Evolutionary conservation across 2,329 filamentous ascomycete genomes (phyloP), one percentile per base, ranked within the genome.

Genomic region (Neonectria sp.): DNA sequence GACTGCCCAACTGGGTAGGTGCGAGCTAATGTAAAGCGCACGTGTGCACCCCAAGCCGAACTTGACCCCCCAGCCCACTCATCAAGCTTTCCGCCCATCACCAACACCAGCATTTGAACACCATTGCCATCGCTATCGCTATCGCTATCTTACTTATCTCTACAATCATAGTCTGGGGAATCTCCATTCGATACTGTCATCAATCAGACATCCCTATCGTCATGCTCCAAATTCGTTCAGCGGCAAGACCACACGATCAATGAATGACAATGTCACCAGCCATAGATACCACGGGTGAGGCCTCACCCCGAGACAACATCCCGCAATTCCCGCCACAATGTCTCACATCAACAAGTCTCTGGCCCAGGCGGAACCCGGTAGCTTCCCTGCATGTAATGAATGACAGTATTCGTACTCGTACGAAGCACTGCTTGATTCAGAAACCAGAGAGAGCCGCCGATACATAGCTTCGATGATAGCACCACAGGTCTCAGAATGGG

Each of bases 21-120:
- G 63, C 49, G 35, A 65, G 63, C 55, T 65, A 60, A 65, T 65
- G 56, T 60, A 60, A 56, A 60, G 63, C 51, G 63, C 63, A 65
- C 63, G 63, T 65, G 63, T 65, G 56, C 63, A 49, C 25, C 57
- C 33, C 57, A 56, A 56, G 25, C 43, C 31, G 49, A 55, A 56
- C 45, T 48, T 35, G n/a, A 55, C 37, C 43, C 43, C 15, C 52
- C 46, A 35, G 25, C 55, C 56, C 63, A 65, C 56, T 53, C 62
- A 51, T 48, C 60, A 31, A 52, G n/a, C 51, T 29, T 53, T 53
- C 37, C 48, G 37, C 6, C 33, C 46, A 43, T 27, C 49, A 29
- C 24, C 35, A 27, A 21, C 40, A 12, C 40, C 35, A 25, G 15
- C 55, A 45, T 17, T 56, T 33, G 31, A 11, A 33, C 37, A 45